Base-by-base conservation (phyloP, 2,329 filamentous ascomycete species). In the Rhinocladiella mackenziei region DNA sequence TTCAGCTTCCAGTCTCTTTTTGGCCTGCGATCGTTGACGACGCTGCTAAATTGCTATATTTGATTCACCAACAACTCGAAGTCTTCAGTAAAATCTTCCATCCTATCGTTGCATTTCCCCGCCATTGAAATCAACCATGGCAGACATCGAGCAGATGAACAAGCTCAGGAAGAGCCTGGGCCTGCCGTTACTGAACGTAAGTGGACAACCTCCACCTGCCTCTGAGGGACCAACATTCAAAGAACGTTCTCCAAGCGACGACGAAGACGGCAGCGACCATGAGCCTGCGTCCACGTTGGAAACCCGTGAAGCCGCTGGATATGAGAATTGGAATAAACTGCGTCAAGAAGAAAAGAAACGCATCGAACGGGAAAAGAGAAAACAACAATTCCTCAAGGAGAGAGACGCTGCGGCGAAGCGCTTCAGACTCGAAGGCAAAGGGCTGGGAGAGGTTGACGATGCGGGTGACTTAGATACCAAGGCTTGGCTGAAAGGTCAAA, bases 401-500 rank as follows among this genome's bases (percentile, higher is more conserved):
- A 83, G 89, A 57, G 92, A 98, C 61, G 75, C 80, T 45, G 89
- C 86, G 3, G 85, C 87, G 65, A 81, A 87, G 41, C 78, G 82
- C 59, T 74, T 81, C 10, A 78, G 84, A 51, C 71, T 98, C 8
- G 80, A 92, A 60, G 92, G 92, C 46, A 83, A 84, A 61, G 85
- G 89, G 1, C 70, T 98, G 2, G 92, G 86, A 35, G 92, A 97
- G 25, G 72, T 70, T 0, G 83, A 82, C 32, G 80, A 78, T 2
- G 78, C 72, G 4, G 80, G 77, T 2, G 78, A 73, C 7, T 56
- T 85, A 18, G 87, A 94, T 63, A 86, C 91, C 10, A 86, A 86
- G 62, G 75, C 85, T 1, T 98, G 92, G 92, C 66, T 98, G 48
- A 79, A 84, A 56, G 83, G 83, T 48, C 84, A 91, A 64, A 97